Evolutionary conservation across 768 basidiomycete species (phyloP), one percentile per base, ranked within the genome.

Genomic region (Cyclocybe cylindracea): DNA sequence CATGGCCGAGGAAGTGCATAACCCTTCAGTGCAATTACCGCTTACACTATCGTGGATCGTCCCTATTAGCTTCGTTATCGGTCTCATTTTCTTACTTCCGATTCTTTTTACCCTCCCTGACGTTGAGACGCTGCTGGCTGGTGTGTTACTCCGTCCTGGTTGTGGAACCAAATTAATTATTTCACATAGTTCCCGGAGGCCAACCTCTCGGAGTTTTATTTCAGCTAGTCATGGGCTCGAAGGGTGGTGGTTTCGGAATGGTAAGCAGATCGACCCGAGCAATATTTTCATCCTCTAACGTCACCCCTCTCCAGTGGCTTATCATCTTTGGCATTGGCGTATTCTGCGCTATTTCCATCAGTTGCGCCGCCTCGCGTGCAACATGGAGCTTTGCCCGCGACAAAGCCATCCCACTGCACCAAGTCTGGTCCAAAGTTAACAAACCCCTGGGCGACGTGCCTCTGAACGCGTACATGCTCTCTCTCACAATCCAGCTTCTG

Each of bases 321-420:
- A 44, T 48, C 73, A 83, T 86, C 56, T 81, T 84, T 47, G 79
- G 77, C 8, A 68, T 79, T 44, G 76, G 75, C 7, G 67, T 84
- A 54, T 86, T 87, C 67, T 86, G 85, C 48, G 77, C 82, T 36
- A 80, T 87, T 50, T 86, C 86, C 13, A 82, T 83, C 54, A 79
- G 79, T 37, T 85, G 82, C 46, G 85, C 84, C 7, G 82, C 85
- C 35, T 86, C 85, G 10, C 80, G 86, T 13, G 80, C 82, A 31
- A 86, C 85, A 2, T 87, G 85, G 86, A 82, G 82, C 41, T 87
- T 88, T 63, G 81, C 85, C 0, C 76, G 86, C 2, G 86, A 87
- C 67, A 76, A 76, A 53, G 86, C 82, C 1, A 80, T 87, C 38
- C 86, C 85, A 2, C 75, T 79, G 39, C 74, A 79, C 34, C 44